Evolutionary conservation across 306 rosid genomes (phyloP).

Genomic region (Castanopsis chinensis): DNA sequence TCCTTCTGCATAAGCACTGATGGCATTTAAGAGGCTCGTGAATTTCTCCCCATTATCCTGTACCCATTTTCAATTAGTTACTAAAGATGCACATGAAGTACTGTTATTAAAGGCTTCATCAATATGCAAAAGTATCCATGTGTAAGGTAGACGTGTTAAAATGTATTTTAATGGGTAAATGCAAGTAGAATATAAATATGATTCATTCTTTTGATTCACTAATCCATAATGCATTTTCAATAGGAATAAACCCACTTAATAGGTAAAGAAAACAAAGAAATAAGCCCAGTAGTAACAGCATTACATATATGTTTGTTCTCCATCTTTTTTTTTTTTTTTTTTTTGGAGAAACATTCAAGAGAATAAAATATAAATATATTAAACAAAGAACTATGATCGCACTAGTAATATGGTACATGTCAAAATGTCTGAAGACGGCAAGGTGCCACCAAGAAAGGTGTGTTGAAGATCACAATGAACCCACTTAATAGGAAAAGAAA

Average conservation of each 20-base stretch:
- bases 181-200: not conserved
- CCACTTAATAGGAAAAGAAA: too few relatives aligned
- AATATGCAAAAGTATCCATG: not conserved
- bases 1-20: slow-evolving; percentile 88
- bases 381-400: not conserved
- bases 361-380: not conserved
- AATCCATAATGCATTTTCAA: not conserved
- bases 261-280: not conserved
- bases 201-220: not conserved
- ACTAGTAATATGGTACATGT: too few relatives aligned
- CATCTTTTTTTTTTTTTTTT: not conserved
- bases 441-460: too few relatives aligned
- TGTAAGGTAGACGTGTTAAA: not conserved
- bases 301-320: not conserved
- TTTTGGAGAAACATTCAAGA: not conserved
- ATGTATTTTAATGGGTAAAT: not conserved
- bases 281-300: not conserved
- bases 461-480: too few relatives aligned
- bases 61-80: not conserved
- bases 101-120: not conserved
- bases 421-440: too few relatives aligned
- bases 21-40: slow-evolving; percentile 61
- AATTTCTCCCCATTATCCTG: slow-evolving; percentile 79
- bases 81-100: not conserved
- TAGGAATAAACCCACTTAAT: too few relatives aligned